A percentile compares a stretch with the other conserved stretches of the same genome.
Conservation (phyloP, 148 eudicot species). For the Silene conica region DNA sequence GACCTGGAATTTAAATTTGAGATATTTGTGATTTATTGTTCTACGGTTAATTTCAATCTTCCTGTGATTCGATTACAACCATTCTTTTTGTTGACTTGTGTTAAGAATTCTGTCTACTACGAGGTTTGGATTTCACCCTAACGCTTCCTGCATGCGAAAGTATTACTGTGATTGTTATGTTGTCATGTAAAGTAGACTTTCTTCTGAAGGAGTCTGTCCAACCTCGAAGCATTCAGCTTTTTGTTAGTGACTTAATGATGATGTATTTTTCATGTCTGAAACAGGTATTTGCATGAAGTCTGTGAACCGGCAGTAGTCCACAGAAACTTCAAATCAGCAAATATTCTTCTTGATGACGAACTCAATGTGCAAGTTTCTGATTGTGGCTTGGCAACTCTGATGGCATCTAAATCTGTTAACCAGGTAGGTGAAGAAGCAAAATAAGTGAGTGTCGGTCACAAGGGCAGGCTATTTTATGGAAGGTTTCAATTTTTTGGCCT, state of each 20-base stretch:
- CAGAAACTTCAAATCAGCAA: constrained; percentile 89
- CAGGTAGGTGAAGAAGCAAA: constrained; percentile 50
- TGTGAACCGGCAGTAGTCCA: constrained; percentile 92
- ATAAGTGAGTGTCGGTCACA: not conserved
- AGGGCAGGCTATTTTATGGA: too few species aligned
- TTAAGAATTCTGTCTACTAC: not conserved
- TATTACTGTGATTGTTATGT: not conserved
- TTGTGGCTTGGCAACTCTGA: constrained; percentile 85
- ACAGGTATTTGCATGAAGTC: constrained; percentile 81
- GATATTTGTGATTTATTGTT: not conserved
- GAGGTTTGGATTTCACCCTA: not conserved
- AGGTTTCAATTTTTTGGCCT: too few species aligned
- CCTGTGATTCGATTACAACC: not conserved
- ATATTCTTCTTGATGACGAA: constrained; percentile 91
- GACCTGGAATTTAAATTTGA: not conserved
- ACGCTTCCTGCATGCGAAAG: not conserved
- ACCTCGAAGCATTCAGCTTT: constrained; percentile 1
- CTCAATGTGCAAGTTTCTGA: constrained; percentile 81
- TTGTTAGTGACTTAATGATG: constrained; percentile 14
- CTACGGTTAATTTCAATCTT: not conserved
- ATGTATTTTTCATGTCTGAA: not conserved
- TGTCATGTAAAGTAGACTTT: not conserved
- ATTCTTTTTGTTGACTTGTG: not conserved
- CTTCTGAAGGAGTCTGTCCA: not conserved
- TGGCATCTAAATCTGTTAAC: constrained; percentile 69